phyloP scores from a whole-genome alignment of 768 basidiomycete species.

The Phlebiopsis gigantea region DNA sequence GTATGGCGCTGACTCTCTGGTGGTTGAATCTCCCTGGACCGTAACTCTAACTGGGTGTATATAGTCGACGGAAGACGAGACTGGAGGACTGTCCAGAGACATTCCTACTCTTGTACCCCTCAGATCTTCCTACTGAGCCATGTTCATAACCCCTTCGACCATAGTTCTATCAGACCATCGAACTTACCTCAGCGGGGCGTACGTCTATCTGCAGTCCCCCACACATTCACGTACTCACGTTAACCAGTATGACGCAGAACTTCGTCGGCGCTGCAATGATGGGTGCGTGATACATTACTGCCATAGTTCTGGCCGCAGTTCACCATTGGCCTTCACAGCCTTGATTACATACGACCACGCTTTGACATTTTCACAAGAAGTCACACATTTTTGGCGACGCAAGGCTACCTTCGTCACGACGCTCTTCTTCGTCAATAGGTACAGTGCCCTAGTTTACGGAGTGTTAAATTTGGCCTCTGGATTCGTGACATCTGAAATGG shows the following conservation, averaged over 20 bases:
- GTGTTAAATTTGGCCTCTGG: background rate
- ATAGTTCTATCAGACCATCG: too few relatives aligned
- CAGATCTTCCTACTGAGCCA: too few relatives aligned
- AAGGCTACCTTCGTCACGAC: background rate
- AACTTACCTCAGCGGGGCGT: too few relatives aligned
- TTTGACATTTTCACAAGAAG: slow-evolving; percentile 4
- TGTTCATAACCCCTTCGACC: too few relatives aligned
- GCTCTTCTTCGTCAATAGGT: slow-evolving; percentile 10
- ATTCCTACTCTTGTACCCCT: too few relatives aligned
- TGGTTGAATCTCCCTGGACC: too few relatives aligned
- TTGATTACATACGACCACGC: slow-evolving; percentile 19
- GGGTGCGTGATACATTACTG: background rate
- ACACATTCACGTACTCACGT: too few relatives aligned
- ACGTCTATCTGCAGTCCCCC: too few relatives aligned
- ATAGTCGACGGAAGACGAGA: too few relatives aligned
- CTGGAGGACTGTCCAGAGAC: too few relatives aligned
- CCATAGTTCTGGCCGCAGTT: background rate
- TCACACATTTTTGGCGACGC: slow-evolving; percentile 4
- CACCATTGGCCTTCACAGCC: slow-evolving; percentile 10
- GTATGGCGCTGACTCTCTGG: too few relatives aligned
- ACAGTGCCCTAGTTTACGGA: background rate
- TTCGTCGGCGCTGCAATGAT: background rate
- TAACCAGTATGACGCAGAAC: background rate
- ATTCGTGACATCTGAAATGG: background rate
- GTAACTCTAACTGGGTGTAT: too few relatives aligned